These are phyloP conservation scores for Chrysoporthe deuterocubensis DNA, from an alignment of 2,329 filamentous ascomycete species.

Conservation along the genomic window DNA sequence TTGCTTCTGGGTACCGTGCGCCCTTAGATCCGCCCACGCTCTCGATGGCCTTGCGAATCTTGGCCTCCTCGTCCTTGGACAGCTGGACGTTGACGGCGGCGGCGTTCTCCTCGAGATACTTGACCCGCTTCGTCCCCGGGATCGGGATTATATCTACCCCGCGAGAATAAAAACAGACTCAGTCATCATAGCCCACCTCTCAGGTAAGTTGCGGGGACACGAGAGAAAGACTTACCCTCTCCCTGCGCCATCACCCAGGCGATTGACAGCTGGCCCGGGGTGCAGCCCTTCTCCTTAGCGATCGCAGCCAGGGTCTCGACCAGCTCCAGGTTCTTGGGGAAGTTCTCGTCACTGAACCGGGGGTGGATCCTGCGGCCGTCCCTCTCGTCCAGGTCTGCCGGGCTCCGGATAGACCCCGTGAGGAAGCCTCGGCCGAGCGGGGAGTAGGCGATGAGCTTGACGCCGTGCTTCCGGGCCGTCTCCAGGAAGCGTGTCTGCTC, in stretches of 20 bases:
- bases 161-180: background rate
- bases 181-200: background rate
- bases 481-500: conserved; percentile 50
- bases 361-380: conserved; percentile 47
- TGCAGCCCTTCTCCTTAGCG: conserved; percentile 42
- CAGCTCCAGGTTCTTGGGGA: conserved; percentile 51
- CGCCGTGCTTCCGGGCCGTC: conserved; percentile 57
- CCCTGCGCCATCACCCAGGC: conserved; percentile 58
- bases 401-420: conserved; percentile 49
- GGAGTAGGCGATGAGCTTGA: conserved; percentile 57
- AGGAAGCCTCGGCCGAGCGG: conserved; percentile 61
- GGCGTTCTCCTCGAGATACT: conserved; percentile 31
- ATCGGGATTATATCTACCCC: conserved; percentile 41
- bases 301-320: conserved; percentile 35
- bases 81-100: conserved; percentile 39
- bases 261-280: conserved; percentile 55
- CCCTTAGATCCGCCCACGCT: conserved; percentile 30
- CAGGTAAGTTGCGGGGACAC: too few relatives aligned
- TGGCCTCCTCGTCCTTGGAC: conserved; percentile 41
- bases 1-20: conserved; percentile 17
- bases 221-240: conserved; percentile 29
- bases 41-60: conserved; percentile 43
- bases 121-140: conserved; percentile 41
- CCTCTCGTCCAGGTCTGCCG: conserved; percentile 46
- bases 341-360: conserved; percentile 51